Evolutionary conservation across 805 yeast genomes (phyloP), one percentile per base, ranked within the genome.

Genomic region (Ogataea methanolica): DNA sequence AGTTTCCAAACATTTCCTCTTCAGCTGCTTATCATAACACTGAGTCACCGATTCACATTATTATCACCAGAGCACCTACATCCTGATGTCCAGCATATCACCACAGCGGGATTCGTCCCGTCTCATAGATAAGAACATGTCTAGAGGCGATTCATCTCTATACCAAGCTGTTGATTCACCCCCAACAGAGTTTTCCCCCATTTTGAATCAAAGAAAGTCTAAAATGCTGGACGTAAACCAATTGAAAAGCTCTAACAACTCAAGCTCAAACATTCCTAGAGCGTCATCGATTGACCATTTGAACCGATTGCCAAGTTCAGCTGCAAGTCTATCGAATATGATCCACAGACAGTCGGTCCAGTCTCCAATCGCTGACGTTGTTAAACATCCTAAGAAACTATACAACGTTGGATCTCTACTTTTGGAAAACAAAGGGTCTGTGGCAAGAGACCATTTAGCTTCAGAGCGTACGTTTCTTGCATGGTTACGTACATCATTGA

Each of bases 361-460:
- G 36, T 4, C 40, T 3, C n/a, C 35, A 14, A 17, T 36, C 5
- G 23, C 26, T 17, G 12, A 35, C 4, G n/a, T 9, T 4, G 33
- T 36, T 8, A 58, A 57, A 36, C 45, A 34, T 6, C 66, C 67
- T 0, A 46, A 45, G 21, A 53, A 55, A 6, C 42, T 59, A 21
- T 48, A 55, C 45, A 57, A 69, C 15, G 49, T 55, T 15, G 76
- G 76, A 2, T 59, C 73, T 0, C 53, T 68, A 16, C 45, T 69
- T 17, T 45, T 76, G 34, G 83, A 79, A 54, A 79, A 80, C 50
- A 76, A 73, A 47, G 82, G 82, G 0, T 65, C 83, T 0, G 83
- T 79, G 9, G 84, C 84, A 0, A 70, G 85, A 58, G 85, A 80
- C 57, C 84, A 80, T 56, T 70, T 82, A 68, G 86, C 87, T 11